Base-by-base conservation (phyloP, 2,329 filamentous ascomycete genomes). In the Rhynchosporium secalis region DNA sequence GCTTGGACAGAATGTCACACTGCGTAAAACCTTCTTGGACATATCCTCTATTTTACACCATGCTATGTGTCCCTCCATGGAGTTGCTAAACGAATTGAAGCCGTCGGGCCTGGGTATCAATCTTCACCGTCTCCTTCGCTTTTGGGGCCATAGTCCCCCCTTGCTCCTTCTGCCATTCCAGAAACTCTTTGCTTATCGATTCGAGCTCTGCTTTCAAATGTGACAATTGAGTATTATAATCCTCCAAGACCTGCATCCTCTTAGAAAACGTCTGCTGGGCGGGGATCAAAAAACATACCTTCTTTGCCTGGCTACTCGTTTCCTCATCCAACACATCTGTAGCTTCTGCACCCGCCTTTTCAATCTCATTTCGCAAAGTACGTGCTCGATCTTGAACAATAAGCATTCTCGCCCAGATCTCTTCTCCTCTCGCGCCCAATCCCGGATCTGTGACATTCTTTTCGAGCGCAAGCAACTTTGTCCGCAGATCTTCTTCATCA, bases 351-450 rank as follows among this genome's bases (percentile, higher is more conserved):
- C 86, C 84, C 60, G 87, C 79, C 76, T 86, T 87, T 73, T 88
- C 89, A 62, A 91, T 81, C 78, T 95, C 90, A 69, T 84, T 85
- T 72, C 88, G 88, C 69, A 96, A 76, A 70, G 86, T 83, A 68
- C 88, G 85, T 28, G 89, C 88, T 67, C 91, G 86, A 65, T 90
- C 89, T 66, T 89, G 81, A 54, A 95, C 78, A 43, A 88, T 84
- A 55, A 92, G 88, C 77, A 95, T 84, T 51, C 91, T 81, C 67
- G 90, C 92, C 91, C 91, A 95, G 49, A 95, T 86, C 78, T 95
- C 91, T 75, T 95, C 91, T 72, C 91, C 88, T 68, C 90, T 80
- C 2, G 90, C 90, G 43, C 84, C 84, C 60, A 94, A 81, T 7
- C 87, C 86, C 7, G 91, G 91, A 71, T 95, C 91, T 66, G 87